Base-by-base conservation (phyloP, 1,284 basidiomycete genomes). In the Cutaneotrichosporon mucoides region DNA sequence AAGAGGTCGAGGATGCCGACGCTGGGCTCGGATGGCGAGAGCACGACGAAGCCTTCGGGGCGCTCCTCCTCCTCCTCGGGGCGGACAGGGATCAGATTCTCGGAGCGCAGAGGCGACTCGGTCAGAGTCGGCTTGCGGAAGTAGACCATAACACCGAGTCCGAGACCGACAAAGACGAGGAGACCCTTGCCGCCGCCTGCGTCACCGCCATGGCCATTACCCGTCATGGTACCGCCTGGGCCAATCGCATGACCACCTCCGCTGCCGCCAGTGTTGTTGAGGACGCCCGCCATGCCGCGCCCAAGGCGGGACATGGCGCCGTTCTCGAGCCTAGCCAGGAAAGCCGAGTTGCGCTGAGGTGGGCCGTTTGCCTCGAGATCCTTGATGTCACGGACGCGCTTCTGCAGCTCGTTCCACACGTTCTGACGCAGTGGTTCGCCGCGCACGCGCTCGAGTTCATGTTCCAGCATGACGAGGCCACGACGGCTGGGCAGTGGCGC, bases 401-500 rank as follows among this genome's bases (percentile, higher is more conserved):
- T 53, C 57, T 71, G 65, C 10, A 76, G 54, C 45, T 73, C 70
- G 5, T 61, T 66, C 75, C 72, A 75, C 0, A 73, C 75, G 2
- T 54, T 61, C 8, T 67, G 55, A 35, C 66, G 67, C 35, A 77
- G 54, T 3, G 81, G 79, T 2, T 82, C 82, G 36, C 80, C 78
- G 68, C 85, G 86, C 56, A 83, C 73, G 62, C 76, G 80, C 64
- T 81, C 81, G 11, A 92, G 77, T 76, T 92, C 89, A 15, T 72
- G 76, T 9, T 81, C 79, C 16, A 82, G 81, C 40, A 79, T 77
- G 61, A 88, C 81, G 56, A 87, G 83, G 5, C 83, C 78, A 46
- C 87, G 79, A 13, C 89, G 82, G 16, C 87, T 88, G 10, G 85
- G 80, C 66, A 87, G 88, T 4, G 89, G 90, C 9, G 90, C 90